These are phyloP conservation scores for Cystofilobasidium bisporidii DNA, from an alignment of 768 basidiomycete species.

Conservation along the genomic window DNA sequence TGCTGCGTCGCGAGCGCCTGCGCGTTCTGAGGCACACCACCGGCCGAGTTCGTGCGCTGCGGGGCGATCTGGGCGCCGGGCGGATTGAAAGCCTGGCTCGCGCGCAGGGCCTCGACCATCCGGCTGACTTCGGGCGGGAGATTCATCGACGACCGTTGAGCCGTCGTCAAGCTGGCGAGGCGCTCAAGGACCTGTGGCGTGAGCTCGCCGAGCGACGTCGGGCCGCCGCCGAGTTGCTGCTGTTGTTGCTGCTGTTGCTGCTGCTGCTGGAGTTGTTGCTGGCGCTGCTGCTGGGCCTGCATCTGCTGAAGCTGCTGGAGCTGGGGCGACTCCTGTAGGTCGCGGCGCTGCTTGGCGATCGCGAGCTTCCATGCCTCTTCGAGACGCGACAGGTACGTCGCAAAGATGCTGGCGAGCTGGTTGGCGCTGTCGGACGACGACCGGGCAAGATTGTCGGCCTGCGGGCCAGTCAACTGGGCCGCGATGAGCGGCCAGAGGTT, in stretches of 20 bases:
- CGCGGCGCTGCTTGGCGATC: not conserved
- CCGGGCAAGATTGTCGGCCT: slow-evolving; percentile 8
- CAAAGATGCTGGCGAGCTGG: slow-evolving; percentile 22
- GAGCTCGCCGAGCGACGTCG: not conserved
- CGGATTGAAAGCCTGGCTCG: not conserved
- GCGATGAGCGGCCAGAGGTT: slow-evolving; percentile 26
- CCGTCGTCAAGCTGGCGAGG: not conserved
- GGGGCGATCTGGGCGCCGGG: not conserved
- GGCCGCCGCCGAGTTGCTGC: slow-evolving; percentile 2
- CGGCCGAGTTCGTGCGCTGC: not conserved
- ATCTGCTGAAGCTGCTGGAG: slow-evolving; percentile 13
- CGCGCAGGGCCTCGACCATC: slow-evolving; percentile 6
- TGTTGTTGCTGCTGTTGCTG: slow-evolving; percentile 8
- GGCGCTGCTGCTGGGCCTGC: slow-evolving; percentile 8
- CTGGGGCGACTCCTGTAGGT: slow-evolving; percentile 5
- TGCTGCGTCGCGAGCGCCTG: slow-evolving; percentile 16
- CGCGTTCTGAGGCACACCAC: slow-evolving; percentile 3
- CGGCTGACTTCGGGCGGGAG: slow-evolving; percentile 9
- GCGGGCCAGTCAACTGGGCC: slow-evolving; percentile 2
- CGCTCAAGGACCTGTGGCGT: slow-evolving; percentile 9
- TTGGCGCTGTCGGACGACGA: slow-evolving; percentile 20
- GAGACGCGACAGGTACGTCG: slow-evolving; percentile 16
- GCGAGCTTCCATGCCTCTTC: slow-evolving; percentile 21
- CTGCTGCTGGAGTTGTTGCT: slow-evolving; percentile 11
- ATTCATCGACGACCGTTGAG: slow-evolving; percentile 8